Evolutionary conservation across 2,329 filamentous ascomycete species (phyloP).

Genomic region (Penicillium freii): DNA sequence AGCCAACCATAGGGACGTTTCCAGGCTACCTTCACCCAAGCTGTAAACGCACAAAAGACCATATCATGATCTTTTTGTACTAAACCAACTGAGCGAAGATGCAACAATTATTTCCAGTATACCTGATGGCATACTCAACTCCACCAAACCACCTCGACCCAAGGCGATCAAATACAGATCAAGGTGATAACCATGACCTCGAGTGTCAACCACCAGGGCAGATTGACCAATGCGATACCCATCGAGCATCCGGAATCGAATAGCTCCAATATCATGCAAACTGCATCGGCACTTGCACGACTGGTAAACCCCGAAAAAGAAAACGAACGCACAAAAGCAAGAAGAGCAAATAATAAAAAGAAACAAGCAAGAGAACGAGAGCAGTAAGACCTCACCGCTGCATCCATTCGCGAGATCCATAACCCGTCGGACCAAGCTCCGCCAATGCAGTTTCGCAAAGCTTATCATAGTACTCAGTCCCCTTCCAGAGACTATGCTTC

Average conservation of each 20-base stretch:
- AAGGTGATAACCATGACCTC: not conserved
- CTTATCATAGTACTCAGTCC: constrained; percentile 37
- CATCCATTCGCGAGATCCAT: not conserved
- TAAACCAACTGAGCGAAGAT: not conserved
- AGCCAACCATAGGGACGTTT: not conserved
- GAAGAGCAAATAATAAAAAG: not conserved
- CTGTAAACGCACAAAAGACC: not conserved
- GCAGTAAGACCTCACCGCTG: not conserved
- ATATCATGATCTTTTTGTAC: not conserved
- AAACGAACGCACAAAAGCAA: not conserved
- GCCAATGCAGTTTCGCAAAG: constrained; percentile 38
- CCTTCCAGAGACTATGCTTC: constrained; percentile 37
- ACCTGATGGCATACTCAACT: not conserved
- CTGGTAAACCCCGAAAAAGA: not conserved
- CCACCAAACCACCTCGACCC: not conserved
- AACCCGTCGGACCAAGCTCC: constrained; percentile 27
- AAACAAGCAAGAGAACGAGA: not conserved
- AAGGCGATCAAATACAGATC: not conserved
- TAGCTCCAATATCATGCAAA: not conserved
- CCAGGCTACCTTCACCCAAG: not conserved
- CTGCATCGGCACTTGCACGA: not conserved
- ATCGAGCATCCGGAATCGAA: no score
- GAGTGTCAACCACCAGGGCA: not conserved
- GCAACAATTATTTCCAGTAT: not conserved
- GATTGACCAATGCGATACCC: not conserved